Conservation (phyloP, 352 stramenopile species). For the Pythium coloratum region DNA sequence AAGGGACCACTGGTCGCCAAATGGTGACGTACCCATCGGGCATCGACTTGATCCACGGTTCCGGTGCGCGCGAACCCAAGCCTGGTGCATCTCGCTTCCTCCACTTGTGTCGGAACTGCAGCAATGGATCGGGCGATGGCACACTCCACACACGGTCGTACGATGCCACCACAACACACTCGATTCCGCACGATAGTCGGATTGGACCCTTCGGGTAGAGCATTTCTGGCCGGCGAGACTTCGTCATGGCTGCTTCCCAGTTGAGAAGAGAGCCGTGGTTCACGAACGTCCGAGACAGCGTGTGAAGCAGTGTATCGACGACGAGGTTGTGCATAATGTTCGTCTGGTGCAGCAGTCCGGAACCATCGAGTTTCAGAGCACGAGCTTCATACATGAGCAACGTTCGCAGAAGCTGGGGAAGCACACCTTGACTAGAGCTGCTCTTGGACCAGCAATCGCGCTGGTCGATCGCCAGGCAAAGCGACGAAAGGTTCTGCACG, state of each 20-base stretch:
- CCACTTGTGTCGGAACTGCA: conserved; percentile 85
- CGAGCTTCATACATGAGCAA: conserved; percentile 30
- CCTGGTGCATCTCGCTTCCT: conserved; percentile 34
- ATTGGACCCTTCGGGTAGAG: conserved; percentile 76
- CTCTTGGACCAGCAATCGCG: conserved; percentile 16
- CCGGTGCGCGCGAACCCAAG: conserved; percentile 1
- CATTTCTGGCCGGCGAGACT: conserved; percentile 39
- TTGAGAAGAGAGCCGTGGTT: conserved; percentile 31
- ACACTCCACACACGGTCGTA: conserved; percentile 86
- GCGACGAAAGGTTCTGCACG: conserved; percentile 51
- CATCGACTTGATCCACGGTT: conserved; percentile 43
- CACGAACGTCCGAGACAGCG: conserved; percentile 65
- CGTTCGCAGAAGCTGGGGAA: conserved; percentile 29
- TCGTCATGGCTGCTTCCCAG: conserved; percentile 52
- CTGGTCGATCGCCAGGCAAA: conserved; percentile 52
- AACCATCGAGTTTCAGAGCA: conserved; percentile 23
- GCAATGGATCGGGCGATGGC: conserved; percentile 68
- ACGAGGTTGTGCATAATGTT: conserved; percentile 64
- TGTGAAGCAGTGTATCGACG: conserved; percentile 78
- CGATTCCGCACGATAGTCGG: conserved; percentile 61
- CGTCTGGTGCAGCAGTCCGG: conserved; percentile 30
- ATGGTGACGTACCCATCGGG: conserved; percentile 66
- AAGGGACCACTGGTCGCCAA: conserved; percentile 62
- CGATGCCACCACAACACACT: conserved; percentile 69
- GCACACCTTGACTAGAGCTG: background rate